Evolutionary conservation across 352 stramenopile genomes (phyloP).

Genomic region (Globisporangium recalcitrans): DNA sequence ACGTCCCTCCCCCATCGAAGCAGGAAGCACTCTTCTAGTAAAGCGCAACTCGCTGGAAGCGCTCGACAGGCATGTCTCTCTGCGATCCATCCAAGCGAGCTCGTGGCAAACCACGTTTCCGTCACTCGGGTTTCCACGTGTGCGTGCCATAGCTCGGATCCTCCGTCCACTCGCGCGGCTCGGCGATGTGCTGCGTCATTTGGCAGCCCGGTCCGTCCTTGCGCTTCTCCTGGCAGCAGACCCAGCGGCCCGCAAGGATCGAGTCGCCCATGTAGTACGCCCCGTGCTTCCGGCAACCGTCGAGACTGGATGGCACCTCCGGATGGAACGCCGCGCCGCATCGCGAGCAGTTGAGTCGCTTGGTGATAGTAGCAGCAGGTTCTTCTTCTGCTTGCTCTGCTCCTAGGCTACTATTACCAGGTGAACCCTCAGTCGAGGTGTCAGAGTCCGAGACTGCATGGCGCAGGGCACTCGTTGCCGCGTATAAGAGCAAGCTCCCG

Average conservation of each 20-base stretch:
- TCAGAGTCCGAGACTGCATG: constrained; percentile 11
- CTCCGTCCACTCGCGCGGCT: constrained; percentile 24
- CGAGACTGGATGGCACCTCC: constrained; percentile 21
- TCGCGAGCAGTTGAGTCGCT: constrained; percentile 27
- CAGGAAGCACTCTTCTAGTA: too few relatives aligned
- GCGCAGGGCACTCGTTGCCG: constrained; percentile 28
- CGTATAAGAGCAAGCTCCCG: constrained; percentile 38
- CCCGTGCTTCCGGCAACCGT: constrained; percentile 34
- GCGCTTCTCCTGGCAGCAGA: constrained; percentile 42
- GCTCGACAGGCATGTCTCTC: too few relatives aligned
- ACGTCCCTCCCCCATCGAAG: too few relatives aligned
- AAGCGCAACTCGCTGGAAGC: too few relatives aligned
- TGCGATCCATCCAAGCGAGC: too few relatives aligned
- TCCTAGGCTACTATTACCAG: not conserved
- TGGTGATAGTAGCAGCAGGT: not conserved
- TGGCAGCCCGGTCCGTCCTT: constrained; percentile 31
- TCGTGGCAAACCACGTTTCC: too few relatives aligned
- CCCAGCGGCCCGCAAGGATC: constrained; percentile 40
- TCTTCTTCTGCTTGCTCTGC: not conserved
- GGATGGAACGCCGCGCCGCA: constrained; percentile 30
- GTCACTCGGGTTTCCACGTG: constrained; percentile 26
- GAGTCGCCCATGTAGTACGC: constrained; percentile 47
- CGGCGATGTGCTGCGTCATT: constrained; percentile 26
- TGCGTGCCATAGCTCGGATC: constrained; percentile 38
- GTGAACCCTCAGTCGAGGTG: not conserved